Evolutionary conservation across 169 alveolate genomes (phyloP).

Genomic region (Eimeria necatrix): DNA sequence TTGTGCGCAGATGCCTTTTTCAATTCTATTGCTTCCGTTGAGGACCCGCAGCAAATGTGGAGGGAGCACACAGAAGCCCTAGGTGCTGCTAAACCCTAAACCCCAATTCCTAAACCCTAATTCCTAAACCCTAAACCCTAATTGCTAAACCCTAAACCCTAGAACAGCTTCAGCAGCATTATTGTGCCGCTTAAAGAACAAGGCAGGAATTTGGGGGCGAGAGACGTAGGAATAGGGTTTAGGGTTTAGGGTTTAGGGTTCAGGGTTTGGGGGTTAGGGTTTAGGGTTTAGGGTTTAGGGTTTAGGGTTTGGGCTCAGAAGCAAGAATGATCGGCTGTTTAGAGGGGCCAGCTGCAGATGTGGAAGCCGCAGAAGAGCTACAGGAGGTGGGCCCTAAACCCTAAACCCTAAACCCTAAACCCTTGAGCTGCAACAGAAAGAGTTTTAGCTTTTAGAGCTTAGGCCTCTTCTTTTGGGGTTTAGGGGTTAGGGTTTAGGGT

Average conservation of each 20-base stretch:
- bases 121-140: constrained; percentile 3
- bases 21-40: neutral
- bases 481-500: neutral
- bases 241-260: too few relatives aligned
- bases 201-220: too few relatives aligned
- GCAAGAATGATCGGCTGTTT: neutral
- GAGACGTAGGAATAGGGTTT: too few relatives aligned
- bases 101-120: too few relatives aligned
- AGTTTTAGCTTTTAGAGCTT: too few relatives aligned
- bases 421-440: too few relatives aligned
- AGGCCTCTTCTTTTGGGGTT: too few relatives aligned
- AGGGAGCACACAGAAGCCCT: neutral
- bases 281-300: too few relatives aligned
- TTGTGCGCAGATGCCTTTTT: constrained; percentile 31
- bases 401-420: constrained; percentile 2
- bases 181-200: too few relatives aligned
- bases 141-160: neutral
- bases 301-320: neutral
- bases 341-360: neutral
- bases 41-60: neutral
- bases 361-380: neutral
- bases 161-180: neutral
- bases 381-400: neutral
- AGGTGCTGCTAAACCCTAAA: neutral
- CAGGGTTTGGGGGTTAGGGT: too few relatives aligned